Evolutionary conservation across 352 stramenopile genomes (phyloP).

Genomic region (Phytophthora palmivora): DNA sequence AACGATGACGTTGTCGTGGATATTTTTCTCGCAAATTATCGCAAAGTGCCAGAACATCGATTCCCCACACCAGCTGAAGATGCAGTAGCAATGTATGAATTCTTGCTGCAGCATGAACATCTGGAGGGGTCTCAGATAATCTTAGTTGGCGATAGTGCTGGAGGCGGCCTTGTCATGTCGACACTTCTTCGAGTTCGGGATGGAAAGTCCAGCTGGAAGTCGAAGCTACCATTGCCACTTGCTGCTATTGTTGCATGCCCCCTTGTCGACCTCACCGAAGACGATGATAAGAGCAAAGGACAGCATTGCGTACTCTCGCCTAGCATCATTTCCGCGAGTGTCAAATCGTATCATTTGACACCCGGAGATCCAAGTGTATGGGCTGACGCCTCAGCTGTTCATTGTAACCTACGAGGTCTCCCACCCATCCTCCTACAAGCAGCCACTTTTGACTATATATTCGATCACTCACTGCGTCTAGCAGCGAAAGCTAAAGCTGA

Average conservation of each 20-base stretch:
- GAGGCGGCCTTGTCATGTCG: slow-evolving; percentile 35
- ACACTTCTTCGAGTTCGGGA: slow-evolving; percentile 29
- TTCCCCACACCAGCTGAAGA: slow-evolving; percentile 34
- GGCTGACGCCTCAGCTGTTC: slow-evolving; percentile 30
- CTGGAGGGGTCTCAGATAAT: slow-evolving; percentile 30
- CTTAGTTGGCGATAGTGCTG: slow-evolving; percentile 39
- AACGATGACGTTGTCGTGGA: slow-evolving; percentile 21
- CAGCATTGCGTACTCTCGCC: slow-evolving; percentile 7
- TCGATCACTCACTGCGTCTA: slow-evolving; percentile 19
- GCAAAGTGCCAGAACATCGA: too few species aligned
- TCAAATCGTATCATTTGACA: slow-evolving; percentile 10
- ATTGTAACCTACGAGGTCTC: slow-evolving; percentile 31
- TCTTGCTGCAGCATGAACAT: slow-evolving; percentile 25
- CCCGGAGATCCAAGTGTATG: slow-evolving; percentile 7
- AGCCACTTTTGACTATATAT: slow-evolving; percentile 24
- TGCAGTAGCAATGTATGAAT: slow-evolving; percentile 32
- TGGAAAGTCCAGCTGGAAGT: slow-evolving; percentile 2
- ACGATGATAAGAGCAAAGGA: slow-evolving; percentile 1
- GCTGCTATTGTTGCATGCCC: slow-evolving; percentile 20
- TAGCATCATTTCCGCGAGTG: slow-evolving; percentile 5
- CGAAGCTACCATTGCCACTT: too few species aligned
- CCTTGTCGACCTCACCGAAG: slow-evolving; percentile 9
- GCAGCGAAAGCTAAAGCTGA: slow-evolving; percentile 36
- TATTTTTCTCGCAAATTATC: slow-evolving; percentile 41
- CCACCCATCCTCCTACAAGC: too few species aligned